Evolutionary conservation across 2,329 filamentous ascomycete genomes (phyloP).

Genomic region (Nothophoma quercina): DNA sequence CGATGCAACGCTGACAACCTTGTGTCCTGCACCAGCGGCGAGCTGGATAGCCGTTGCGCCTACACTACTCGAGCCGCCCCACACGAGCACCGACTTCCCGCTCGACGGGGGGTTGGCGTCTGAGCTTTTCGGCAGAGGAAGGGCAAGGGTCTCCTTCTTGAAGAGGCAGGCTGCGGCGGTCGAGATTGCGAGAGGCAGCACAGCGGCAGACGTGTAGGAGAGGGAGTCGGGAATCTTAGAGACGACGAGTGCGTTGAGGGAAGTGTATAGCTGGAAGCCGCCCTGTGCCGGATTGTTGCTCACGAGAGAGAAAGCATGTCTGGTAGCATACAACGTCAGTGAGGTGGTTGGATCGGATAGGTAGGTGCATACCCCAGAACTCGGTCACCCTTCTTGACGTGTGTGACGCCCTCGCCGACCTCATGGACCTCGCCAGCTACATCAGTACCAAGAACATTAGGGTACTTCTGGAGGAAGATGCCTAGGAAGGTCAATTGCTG

Average conservation of each 20-base stretch:
- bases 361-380: slow-evolving; percentile 49
- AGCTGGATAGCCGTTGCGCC: slow-evolving; percentile 56
- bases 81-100: slow-evolving; percentile 55
- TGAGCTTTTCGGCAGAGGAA: slow-evolving; percentile 49
- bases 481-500: slow-evolving; percentile 22
- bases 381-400: slow-evolving; percentile 55
- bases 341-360: neutral
- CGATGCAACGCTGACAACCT: slow-evolving; percentile 51
- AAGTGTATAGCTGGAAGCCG: slow-evolving; percentile 48
- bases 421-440: slow-evolving; percentile 57
- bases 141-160: slow-evolving; percentile 48
- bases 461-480: slow-evolving; percentile 46
- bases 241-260: slow-evolving; percentile 37
- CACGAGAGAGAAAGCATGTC: slow-evolving; percentile 37
- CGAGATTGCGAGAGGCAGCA: slow-evolving; percentile 55
- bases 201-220: slow-evolving; percentile 49
- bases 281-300: slow-evolving; percentile 32
- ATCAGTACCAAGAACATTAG: slow-evolving; percentile 51
- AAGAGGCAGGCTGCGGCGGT: slow-evolving; percentile 56
- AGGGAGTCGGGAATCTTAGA: slow-evolving; percentile 50
- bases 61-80: slow-evolving; percentile 58
- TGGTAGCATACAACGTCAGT: slow-evolving; percentile 10
- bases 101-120: slow-evolving; percentile 39
- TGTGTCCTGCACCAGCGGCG: slow-evolving; percentile 51
- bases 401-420: slow-evolving; percentile 55